Percentiles rank a stretch among this genome's conserved stretches.
Evolutionary conservation across 2,329 filamentous ascomycete species (phyloP).

Genomic region (Paecilomyces sp.): DNA sequence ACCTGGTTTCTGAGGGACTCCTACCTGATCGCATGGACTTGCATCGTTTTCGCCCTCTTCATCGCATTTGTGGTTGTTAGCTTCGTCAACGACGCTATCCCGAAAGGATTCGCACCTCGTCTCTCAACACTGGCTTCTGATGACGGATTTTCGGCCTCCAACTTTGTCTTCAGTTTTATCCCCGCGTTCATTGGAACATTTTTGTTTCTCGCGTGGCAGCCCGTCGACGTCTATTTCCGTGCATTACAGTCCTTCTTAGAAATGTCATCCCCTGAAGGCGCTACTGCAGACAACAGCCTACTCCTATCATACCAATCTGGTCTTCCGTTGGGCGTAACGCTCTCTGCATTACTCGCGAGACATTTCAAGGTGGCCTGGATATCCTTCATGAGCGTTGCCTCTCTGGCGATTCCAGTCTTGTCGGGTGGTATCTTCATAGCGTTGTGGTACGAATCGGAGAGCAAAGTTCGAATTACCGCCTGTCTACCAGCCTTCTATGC

Average conservation of each 20-base stretch:
- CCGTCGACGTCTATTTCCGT: conserved; percentile 55
- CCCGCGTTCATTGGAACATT: conserved; percentile 52
- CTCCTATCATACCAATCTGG: conserved; percentile 51
- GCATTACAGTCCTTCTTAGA: conserved; percentile 52
- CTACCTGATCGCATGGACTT: conserved; percentile 58
- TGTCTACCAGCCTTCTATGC: conserved; percentile 67
- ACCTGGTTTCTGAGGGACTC: conserved; percentile 68
- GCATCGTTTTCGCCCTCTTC: conserved; percentile 55
- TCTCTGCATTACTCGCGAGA: conserved; percentile 46
- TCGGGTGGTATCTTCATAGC: conserved; percentile 58
- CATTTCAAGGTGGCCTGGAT: conserved; percentile 53
- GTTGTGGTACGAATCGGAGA: conserved; percentile 45
- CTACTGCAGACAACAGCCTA: conserved; percentile 48
- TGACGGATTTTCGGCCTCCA: conserved; percentile 71
- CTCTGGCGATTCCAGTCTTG: conserved; percentile 49
- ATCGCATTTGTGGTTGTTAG: conserved; percentile 69
- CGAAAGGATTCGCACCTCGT: conserved; percentile 63
- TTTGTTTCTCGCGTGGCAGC: conserved; percentile 53
- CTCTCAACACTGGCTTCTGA: conserved; percentile 54
- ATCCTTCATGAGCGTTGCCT: conserved; percentile 47
- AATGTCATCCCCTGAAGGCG: conserved; percentile 45
- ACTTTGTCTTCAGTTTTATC: conserved; percentile 74
- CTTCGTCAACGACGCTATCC: conserved; percentile 63
- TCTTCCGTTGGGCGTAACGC: conserved; percentile 46
- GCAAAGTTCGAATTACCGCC: conserved; percentile 56